These are phyloP conservation scores for Dorcoceras hygrometricum DNA, from an alignment of 257 asterid genomes.

Conservation along the genomic window DNA sequence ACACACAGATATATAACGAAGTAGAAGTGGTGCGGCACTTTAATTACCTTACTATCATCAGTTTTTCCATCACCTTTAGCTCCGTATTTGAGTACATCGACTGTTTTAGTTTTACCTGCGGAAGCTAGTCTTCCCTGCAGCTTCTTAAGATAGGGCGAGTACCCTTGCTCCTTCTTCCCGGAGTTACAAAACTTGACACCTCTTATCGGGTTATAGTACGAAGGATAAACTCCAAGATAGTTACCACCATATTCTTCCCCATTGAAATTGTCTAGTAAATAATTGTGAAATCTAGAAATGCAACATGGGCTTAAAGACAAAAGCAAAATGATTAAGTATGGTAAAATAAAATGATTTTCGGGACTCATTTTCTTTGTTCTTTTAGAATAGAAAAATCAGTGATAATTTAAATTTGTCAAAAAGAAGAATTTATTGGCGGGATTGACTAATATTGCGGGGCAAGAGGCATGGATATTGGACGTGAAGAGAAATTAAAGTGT, in stretches of 20 bases:
- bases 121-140: neutral
- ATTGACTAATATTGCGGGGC: too few species aligned
- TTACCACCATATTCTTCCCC: conserved; percentile 9
- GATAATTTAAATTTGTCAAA: too few species aligned
- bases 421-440: too few species aligned
- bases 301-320: conserved; percentile 17
- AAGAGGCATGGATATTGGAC: too few species aligned
- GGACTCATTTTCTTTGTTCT: neutral
- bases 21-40: neutral
- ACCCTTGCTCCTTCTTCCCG: neutral
- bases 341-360: neutral
- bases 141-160: neutral
- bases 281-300: conserved; percentile 3
- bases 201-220: conserved; percentile 16
- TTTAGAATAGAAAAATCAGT: too few species aligned
- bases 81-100: conserved; percentile 31
- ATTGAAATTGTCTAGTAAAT: neutral
- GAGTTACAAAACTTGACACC: too few species aligned
- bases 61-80: conserved; percentile 40
- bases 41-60: conserved; percentile 34
- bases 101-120: neutral
- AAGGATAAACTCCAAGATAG: conserved; percentile 22
- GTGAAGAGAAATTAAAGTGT: too few species aligned
- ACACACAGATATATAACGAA: too few species aligned
- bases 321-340: conserved; percentile 1